Conservation (phyloP, 2,329 filamentous ascomycete species). For the Tetracladium maxilliforme region DNA sequence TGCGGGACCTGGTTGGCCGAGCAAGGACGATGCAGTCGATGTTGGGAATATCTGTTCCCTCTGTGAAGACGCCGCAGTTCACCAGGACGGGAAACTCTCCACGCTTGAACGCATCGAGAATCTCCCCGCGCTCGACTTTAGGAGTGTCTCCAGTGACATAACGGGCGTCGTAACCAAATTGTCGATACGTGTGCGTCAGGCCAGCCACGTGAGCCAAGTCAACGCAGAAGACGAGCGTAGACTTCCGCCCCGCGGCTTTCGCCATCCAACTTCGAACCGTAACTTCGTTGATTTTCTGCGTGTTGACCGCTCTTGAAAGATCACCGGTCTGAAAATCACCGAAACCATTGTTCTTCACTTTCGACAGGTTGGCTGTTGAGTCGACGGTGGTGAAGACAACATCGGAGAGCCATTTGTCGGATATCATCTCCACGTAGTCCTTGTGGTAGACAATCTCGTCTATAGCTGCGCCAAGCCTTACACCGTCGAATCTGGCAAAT, state of each 20-base stretch:
- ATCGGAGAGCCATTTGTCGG: slow-evolving; percentile 80
- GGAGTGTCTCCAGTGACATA: slow-evolving; percentile 77
- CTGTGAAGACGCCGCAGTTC: slow-evolving; percentile 93
- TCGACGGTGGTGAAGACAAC: slow-evolving; percentile 90
- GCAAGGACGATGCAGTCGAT: slow-evolving; percentile 87
- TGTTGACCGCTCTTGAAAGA: slow-evolving; percentile 77
- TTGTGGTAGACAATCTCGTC: slow-evolving; percentile 96
- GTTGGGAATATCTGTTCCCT: slow-evolving; percentile 95
- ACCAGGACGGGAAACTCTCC: slow-evolving; percentile 74
- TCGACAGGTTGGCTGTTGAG: slow-evolving; percentile 65
- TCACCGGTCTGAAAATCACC: slow-evolving; percentile 71
- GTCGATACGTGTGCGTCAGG: slow-evolving; percentile 62
- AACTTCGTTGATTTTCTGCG: slow-evolving; percentile 62
- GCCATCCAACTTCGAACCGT: slow-evolving; percentile 77
- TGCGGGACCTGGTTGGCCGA: slow-evolving; percentile 81
- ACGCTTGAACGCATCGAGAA: slow-evolving; percentile 61
- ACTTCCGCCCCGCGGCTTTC: slow-evolving; percentile 58
- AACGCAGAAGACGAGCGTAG: slow-evolving; percentile 88
- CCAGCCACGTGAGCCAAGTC: slow-evolving; percentile 69
- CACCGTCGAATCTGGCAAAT: slow-evolving; percentile 64
- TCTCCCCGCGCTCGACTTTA: slow-evolving; percentile 49
- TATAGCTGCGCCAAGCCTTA: slow-evolving; percentile 69
- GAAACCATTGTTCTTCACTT: slow-evolving; percentile 43
- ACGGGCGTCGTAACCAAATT: slow-evolving; percentile 65
- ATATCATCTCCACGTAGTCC: slow-evolving; percentile 68